Percentiles rank a stretch among this genome's conserved stretches.
These are phyloP conservation scores for Arthrobotrys iridis DNA, from an alignment of 2,329 filamentous ascomycete species.

Conservation along the genomic window DNA sequence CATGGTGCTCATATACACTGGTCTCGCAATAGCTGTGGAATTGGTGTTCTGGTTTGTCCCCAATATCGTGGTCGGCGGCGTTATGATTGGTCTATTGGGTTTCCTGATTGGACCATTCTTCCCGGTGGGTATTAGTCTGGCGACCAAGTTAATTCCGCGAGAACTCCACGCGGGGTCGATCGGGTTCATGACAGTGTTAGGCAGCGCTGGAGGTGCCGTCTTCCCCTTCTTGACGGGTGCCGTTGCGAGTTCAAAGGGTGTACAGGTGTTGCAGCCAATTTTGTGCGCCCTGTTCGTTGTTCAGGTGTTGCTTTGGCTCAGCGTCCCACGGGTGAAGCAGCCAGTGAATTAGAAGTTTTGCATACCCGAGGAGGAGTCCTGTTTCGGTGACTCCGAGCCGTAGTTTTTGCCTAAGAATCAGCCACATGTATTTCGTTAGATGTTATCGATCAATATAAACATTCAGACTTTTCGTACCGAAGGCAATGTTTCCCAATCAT, in stretches of 20 bases:
- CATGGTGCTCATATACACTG: constrained; percentile 72
- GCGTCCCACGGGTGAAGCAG: constrained; percentile 35
- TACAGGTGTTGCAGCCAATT: constrained; percentile 69
- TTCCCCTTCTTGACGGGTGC: constrained; percentile 75
- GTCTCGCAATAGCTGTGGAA: constrained; percentile 71
- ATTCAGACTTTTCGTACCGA: not conserved
- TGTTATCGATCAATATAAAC: too few relatives aligned
- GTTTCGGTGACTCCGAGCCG: not conserved
- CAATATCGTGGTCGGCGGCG: constrained; percentile 76
- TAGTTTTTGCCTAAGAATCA: too few relatives aligned
- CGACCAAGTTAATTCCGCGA: constrained; percentile 77
- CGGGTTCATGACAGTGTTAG: constrained; percentile 81
- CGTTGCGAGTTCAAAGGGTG: constrained; percentile 70
- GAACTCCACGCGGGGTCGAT: constrained; percentile 81
- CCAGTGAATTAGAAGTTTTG: not conserved
- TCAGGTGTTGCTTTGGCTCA: constrained; percentile 36
- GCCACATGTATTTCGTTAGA: too few relatives aligned
- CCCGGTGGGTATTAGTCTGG: constrained; percentile 76
- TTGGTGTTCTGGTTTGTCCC: constrained; percentile 85
- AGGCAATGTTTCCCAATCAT: not conserved
- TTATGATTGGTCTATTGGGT: constrained; percentile 76
- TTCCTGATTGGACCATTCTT: constrained; percentile 85
- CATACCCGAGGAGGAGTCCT: too few relatives aligned
- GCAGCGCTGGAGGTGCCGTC: constrained; percentile 75
- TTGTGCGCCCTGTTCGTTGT: constrained; percentile 65